Evolutionary conservation across 768 basidiomycete species (phyloP).

Genomic region (Neoboletus subvelutipes): DNA sequence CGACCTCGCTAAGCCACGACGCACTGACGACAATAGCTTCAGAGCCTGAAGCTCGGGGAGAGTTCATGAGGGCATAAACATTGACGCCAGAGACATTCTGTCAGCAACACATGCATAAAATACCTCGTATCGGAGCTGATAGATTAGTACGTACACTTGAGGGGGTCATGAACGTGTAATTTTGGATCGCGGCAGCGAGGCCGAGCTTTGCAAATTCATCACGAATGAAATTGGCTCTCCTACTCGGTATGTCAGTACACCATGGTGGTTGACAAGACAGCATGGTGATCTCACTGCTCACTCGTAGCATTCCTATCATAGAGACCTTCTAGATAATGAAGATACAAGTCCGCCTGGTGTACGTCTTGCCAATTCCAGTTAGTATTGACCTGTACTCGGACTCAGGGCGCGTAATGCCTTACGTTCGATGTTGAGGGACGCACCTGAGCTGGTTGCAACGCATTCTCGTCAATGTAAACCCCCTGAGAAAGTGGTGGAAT

Average conservation of each 20-base stretch:
- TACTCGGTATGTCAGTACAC: constrained; percentile 30
- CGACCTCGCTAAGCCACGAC: constrained; percentile 76
- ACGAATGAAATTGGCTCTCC: constrained; percentile 62
- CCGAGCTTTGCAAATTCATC: constrained; percentile 75
- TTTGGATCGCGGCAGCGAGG: constrained; percentile 64
- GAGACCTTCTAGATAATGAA: constrained; percentile 65
- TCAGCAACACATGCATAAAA: constrained; percentile 6
- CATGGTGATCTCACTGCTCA: constrained; percentile 56
- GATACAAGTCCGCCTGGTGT: constrained; percentile 77
- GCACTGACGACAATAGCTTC: constrained; percentile 93
- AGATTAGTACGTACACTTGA: constrained; percentile 41
- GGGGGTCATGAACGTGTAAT: constrained; percentile 56
- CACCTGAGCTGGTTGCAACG: constrained; percentile 90
- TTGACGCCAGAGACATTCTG: constrained; percentile 69
- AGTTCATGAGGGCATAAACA: constrained; percentile 76
- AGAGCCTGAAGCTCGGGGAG: constrained; percentile 88
- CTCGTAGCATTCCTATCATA: constrained; percentile 63
- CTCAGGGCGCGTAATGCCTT: background rate
- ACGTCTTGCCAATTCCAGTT: constrained; percentile 94
- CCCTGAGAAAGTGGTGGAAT: constrained; percentile 57
- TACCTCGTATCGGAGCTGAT: background rate
- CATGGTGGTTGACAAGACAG: background rate
- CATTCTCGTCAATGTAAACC: constrained; percentile 94
- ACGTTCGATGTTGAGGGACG: constrained; percentile 3
- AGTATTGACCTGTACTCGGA: constrained; percentile 68